Percentiles rank a stretch among this genome's conserved stretches.
Conservation (phyloP, 148 eudicot genomes). For the Silene latifolia region DNA sequence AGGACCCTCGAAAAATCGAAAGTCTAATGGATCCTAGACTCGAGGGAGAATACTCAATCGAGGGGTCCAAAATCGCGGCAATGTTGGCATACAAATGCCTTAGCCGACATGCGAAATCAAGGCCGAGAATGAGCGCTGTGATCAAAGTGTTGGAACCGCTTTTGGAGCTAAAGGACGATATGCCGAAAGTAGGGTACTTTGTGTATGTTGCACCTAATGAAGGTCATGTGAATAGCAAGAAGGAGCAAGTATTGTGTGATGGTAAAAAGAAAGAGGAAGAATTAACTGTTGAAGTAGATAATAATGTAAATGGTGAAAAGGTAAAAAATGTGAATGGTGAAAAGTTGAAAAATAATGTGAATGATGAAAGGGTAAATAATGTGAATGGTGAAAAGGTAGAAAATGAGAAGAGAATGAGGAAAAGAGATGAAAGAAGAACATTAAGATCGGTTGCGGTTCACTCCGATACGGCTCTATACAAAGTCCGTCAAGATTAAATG, state of each 20-base stretch:
- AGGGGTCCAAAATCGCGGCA: constrained; percentile 60
- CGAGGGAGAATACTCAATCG: constrained; percentile 55
- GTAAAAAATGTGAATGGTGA: constrained; percentile 12
- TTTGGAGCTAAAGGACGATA: constrained; percentile 44
- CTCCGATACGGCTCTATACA: constrained; percentile 29
- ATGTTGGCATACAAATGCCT: constrained; percentile 57
- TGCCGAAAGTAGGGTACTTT: constrained; percentile 33
- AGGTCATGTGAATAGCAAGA: background rate
- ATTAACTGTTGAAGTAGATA: background rate
- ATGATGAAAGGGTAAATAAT: constrained; percentile 13
- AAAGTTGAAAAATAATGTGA: constrained; percentile 13
- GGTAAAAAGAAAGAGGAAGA: background rate
- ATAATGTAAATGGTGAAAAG: background rate
- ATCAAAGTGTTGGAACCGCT: constrained; percentile 42
- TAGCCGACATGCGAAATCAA: constrained; percentile 37
- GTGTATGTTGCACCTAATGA: constrained; percentile 39
- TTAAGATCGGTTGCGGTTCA: constrained; percentile 22
- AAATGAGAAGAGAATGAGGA: constrained; percentile 10
- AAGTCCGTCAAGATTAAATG: constrained; percentile 6
- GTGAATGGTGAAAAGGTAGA: constrained; percentile 14
- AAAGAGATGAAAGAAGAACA: constrained; percentile 7
- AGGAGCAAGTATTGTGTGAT: constrained; percentile 13
- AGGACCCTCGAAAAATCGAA: constrained; percentile 44
- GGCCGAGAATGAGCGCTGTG: constrained; percentile 55
- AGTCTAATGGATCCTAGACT: constrained; percentile 58